Base-by-base conservation (phyloP, 225 moss, liverwort and hornwort genomes). In the Anthoceros angustus region DNA sequence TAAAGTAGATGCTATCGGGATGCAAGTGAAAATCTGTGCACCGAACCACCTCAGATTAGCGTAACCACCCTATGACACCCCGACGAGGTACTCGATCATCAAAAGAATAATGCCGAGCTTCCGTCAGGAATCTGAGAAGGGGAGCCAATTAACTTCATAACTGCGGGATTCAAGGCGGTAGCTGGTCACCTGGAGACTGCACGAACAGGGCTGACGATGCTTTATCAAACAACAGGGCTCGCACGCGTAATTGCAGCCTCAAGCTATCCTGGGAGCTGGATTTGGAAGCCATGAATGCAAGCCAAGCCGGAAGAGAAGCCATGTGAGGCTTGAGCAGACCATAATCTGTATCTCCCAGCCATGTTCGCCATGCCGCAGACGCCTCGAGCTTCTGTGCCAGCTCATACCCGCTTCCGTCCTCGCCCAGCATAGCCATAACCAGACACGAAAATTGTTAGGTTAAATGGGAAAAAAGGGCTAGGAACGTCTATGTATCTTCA, bases 321-420 rank as follows among this genome's bases (percentile, higher is more conserved):
- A 90, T 76, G 71, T 80, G 76, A 48, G 81, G 45, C 62, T 77
- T 76, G 55, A 90, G 74, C 43, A 72, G 70, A 60, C 73, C 69
- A 63, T 90, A 81, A 62, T 84, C 87, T 40, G 73, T 68, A 68
- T 87, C 72, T 38, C 87, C 87, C 39, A 90, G 73, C 90, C 90
- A 90, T 63, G 83, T 77, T 41, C 80, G 70, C 82, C 87, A 90
- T 65, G 74, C 72, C 6, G 74, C 72, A 45, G 83, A 77, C 75
- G 85, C 84, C 64, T 90, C 90, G 62, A 90, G 67, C 74, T 79
- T 80, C 67, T 78, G 74, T 39, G 90, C 85, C 70, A 90, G 75
- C 81, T 90, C 85, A 40, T 87, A 90, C 49, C 90, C 87, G 62
- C 82, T 83, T 49, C 83, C 83, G 65, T 90, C 79, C 64, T 85